Evolutionary conservation across 306 rosid species (phyloP).

Genomic region (Castanospermum australe): DNA sequence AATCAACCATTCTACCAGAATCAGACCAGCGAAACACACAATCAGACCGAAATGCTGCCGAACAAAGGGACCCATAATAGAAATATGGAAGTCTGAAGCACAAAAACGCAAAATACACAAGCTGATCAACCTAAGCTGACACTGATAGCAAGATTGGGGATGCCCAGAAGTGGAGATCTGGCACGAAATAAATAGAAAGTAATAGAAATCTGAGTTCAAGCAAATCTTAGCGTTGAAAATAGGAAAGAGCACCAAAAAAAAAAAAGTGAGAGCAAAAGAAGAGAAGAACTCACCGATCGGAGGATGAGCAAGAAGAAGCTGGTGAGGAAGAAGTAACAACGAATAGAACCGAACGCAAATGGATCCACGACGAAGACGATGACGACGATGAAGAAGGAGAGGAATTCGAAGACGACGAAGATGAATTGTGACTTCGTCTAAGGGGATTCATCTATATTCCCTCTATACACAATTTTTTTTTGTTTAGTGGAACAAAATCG

Average conservation of each 20-base stretch:
- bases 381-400: constrained; percentile 74
- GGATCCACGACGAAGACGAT: constrained; percentile 91
- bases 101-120: constrained; percentile 34
- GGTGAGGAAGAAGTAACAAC: constrained; percentile 97
- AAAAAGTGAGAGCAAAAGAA: constrained; percentile 17
- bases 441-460: constrained; percentile 86
- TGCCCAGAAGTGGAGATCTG: constrained; percentile 57
- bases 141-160: constrained; percentile 37
- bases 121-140: constrained; percentile 51
- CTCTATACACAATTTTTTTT: constrained; percentile 23
- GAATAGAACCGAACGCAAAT: constrained; percentile 97
- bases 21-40: background rate
- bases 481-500: constrained; percentile 18
- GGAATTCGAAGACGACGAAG: constrained; percentile 75
- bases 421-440: constrained; percentile 82
- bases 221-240: constrained; percentile 13
- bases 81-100: constrained; percentile 22
- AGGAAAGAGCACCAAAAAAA: background rate
- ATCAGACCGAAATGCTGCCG: constrained; percentile 26
- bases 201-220: constrained; percentile 35
- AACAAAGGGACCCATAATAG: constrained; percentile 34
- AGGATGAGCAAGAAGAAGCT: constrained; percentile 83
- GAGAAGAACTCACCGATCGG: constrained; percentile 96
- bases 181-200: constrained; percentile 41
- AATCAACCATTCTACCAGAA: constrained; percentile 20